Evolutionary conservation across 768 basidiomycete species (phyloP).

Genomic region (Cystofilobasidium macerans): DNA sequence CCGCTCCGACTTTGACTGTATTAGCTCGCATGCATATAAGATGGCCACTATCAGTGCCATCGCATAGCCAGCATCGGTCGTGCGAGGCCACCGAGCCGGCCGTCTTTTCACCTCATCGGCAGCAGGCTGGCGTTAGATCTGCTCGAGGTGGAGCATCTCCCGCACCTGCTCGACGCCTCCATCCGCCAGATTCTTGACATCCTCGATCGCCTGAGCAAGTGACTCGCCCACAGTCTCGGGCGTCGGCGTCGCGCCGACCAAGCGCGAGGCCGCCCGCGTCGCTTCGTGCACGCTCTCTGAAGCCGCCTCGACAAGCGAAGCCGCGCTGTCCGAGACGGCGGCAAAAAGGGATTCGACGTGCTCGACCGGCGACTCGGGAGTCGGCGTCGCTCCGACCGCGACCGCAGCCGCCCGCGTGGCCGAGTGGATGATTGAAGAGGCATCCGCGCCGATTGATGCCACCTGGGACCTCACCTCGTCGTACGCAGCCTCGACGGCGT

Average conservation of each 20-base stretch:
- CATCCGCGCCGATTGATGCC: neutral
- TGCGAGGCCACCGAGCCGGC: no score
- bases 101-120: no score
- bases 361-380: neutral
- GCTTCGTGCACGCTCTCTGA: conserved; percentile 7
- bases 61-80: no score
- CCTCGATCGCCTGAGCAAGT: neutral
- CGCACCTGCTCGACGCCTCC: neutral
- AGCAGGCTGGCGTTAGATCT: neutral
- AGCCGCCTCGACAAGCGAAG: conserved; percentile 5
- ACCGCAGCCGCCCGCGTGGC: neutral
- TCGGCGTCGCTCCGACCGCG: neutral
- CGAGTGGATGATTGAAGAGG: conserved; percentile 4
- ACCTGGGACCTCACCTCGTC: neutral
- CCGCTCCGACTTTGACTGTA: no score
- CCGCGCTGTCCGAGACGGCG: neutral
- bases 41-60: neutral
- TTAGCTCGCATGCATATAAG: neutral
- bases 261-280: conserved; percentile 5
- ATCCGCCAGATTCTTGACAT: neutral
- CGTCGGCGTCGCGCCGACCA: conserved; percentile 12
- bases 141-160: neutral
- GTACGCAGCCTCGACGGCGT: neutral
- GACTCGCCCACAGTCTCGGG: conserved; percentile 19
- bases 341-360: neutral